Evolutionary conservation across 768 basidiomycete genomes (phyloP).

Genomic region (Asterophora lycoperdoides): DNA sequence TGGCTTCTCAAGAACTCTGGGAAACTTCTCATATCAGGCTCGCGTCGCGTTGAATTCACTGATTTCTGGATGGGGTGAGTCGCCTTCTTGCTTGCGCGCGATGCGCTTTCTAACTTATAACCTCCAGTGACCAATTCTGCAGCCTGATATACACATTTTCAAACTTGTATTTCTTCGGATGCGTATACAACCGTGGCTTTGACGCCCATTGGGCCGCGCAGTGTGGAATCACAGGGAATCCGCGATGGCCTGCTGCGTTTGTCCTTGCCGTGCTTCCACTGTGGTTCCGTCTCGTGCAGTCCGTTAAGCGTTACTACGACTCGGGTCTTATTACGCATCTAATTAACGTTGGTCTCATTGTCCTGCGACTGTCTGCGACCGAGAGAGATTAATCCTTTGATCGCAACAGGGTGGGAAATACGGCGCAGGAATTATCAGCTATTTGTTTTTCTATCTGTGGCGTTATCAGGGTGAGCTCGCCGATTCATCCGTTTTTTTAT

Average conservation of each 20-base stretch:
- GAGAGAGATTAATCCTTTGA: neutral
- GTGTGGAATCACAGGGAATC: conserved; percentile 38
- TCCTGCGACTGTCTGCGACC: neutral
- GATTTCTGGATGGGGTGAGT: conserved; percentile 88
- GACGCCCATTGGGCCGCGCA: conserved; percentile 39
- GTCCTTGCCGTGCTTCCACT: conserved; percentile 64
- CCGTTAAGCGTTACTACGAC: conserved; percentile 82
- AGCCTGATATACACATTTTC: conserved; percentile 73
- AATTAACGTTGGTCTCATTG: conserved; percentile 60
- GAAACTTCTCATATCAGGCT: conserved; percentile 66
- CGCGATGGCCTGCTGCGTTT: conserved; percentile 61
- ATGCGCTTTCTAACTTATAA: neutral
- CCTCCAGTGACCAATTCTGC: conserved; percentile 71
- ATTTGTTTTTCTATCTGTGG: conserved; percentile 76
- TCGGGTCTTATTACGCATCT: conserved; percentile 72
- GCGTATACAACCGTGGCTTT: conserved; percentile 62
- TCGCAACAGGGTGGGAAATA: conserved; percentile 78
- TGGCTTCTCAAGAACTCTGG: conserved; percentile 73
- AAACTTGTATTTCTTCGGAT: conserved; percentile 69
- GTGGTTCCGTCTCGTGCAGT: conserved; percentile 77
- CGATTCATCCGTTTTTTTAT: neutral
- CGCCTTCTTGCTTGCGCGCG: neutral
- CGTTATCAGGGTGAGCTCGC: conserved; percentile 51
- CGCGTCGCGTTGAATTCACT: conserved; percentile 73
- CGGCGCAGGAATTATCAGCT: conserved; percentile 56